Percentiles rank a stretch among this genome's conserved stretches.
phyloP scores from a whole-genome alignment of 768 basidiomycete species.

The Serendipita sp. region DNA sequence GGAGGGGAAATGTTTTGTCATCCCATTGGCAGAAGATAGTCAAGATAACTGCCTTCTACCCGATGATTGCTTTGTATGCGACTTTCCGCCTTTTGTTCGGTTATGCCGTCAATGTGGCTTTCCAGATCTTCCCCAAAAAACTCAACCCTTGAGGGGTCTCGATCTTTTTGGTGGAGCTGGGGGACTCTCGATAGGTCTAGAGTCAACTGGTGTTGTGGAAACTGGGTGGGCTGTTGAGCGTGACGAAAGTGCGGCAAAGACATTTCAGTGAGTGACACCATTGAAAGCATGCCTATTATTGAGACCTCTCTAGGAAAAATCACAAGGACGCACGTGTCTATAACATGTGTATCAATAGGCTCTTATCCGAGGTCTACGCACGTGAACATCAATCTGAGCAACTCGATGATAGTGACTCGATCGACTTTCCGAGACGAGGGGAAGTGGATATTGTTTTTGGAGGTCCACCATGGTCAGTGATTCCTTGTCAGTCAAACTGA shows the following conservation, averaged over 20 bases:
- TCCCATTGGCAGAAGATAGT: not conserved
- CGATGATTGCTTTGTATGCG: not conserved
- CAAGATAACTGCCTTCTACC: not conserved
- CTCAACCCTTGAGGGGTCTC: not conserved
- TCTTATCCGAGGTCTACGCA: constrained; percentile 44
- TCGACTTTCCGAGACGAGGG: constrained; percentile 1
- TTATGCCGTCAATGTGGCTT: not conserved
- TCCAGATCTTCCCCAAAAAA: not conserved
- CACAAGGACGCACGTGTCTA: constrained; percentile 36
- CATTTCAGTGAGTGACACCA: constrained; percentile 33
- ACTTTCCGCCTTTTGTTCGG: not conserved
- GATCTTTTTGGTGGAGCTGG: not conserved
- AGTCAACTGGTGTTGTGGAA: not conserved
- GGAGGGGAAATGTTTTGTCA: not conserved
- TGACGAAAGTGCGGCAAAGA: constrained; percentile 33
- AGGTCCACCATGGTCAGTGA: constrained; percentile 13
- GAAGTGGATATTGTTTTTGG: constrained; percentile 8
- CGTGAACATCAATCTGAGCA: constrained; percentile 25
- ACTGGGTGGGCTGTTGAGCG: not conserved
- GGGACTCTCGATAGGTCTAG: constrained; percentile 4
- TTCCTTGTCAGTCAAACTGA: constrained; percentile 19
- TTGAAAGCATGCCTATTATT: not conserved
- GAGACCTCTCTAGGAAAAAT: constrained; percentile 29
- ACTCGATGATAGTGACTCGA: constrained; percentile 16
- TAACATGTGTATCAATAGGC: constrained; percentile 54